Conservation (phyloP, 176 grass and related monocot species). For the Hyparrhenia diplandra region DNA sequence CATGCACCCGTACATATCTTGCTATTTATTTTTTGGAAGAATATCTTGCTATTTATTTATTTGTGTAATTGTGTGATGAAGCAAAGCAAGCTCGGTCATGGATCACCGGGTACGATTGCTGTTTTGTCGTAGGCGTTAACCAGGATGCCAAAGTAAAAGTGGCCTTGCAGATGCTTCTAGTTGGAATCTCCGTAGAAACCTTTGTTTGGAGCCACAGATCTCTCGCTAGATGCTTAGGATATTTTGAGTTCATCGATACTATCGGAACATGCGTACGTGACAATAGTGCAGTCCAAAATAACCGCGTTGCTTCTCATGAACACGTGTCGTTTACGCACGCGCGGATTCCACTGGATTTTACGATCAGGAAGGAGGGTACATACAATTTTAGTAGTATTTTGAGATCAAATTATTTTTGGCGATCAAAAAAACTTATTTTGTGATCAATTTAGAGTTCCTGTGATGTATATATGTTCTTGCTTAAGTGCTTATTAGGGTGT, state of each 20-base stretch:
- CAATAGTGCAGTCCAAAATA: constrained; percentile 3
- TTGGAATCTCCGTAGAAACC: neutral
- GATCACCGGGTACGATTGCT: neutral
- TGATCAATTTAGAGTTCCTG: neutral
- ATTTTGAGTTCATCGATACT: neutral
- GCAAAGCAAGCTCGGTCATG: neutral
- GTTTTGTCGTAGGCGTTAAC: constrained; percentile 31
- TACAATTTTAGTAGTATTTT: neutral
- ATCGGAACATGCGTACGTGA: neutral
- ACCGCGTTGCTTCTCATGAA: neutral
- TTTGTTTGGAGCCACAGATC: neutral
- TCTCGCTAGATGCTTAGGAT: neutral
- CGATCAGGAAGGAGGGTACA: neutral
- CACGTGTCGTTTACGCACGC: neutral
- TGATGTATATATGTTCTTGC: no score
- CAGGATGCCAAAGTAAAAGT: neutral
- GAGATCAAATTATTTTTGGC: neutral
- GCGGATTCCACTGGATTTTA: no score
- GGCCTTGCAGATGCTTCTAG: neutral
- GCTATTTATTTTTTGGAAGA: no score
- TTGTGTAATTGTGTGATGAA: no score
- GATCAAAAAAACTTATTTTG: neutral
- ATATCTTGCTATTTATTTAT: no score
- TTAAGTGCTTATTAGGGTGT: no score
- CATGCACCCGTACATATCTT: no score